Evolutionary conservation across 768 basidiomycete species (phyloP).

Genomic region (Macrolepiota albuminosa): DNA sequence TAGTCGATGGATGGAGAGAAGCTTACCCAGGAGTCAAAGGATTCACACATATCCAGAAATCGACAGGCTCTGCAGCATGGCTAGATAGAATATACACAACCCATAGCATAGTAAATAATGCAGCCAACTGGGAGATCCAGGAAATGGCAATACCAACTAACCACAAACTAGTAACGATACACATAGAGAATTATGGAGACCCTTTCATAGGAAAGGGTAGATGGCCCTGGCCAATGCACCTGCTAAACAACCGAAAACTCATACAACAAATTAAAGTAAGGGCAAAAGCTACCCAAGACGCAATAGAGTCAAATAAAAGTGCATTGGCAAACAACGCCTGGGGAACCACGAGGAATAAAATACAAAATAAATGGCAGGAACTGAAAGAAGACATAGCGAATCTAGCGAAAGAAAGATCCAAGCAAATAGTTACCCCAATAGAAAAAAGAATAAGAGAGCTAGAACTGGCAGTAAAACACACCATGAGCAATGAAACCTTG

Average conservation of each 20-base stretch:
- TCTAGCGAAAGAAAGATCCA: background rate
- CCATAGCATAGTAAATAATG: background rate
- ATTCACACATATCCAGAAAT: background rate
- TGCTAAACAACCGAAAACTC: no score
- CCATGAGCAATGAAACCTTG: no score
- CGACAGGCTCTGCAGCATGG: background rate
- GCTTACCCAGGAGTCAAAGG: background rate
- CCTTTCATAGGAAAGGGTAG: no score
- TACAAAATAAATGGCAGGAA: background rate
- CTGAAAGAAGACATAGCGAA: background rate
- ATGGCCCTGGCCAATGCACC: no score
- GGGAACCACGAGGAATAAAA: no score
- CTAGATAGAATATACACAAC: background rate
- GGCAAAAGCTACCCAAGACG: no score
- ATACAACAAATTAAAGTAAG: background rate
- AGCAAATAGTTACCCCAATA: background rate
- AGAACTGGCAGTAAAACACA: no score
- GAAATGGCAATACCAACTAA: background rate
- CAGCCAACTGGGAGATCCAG: background rate
- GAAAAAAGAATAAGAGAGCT: background rate
- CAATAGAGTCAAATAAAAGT: no score
- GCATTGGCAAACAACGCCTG: no score
- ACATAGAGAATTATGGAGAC: no score
- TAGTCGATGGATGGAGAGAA: background rate
- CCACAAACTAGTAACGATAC: background rate